Conservation (phyloP, 2,329 filamentous ascomycete genomes). For the Aspergillus calidoustus region DNA sequence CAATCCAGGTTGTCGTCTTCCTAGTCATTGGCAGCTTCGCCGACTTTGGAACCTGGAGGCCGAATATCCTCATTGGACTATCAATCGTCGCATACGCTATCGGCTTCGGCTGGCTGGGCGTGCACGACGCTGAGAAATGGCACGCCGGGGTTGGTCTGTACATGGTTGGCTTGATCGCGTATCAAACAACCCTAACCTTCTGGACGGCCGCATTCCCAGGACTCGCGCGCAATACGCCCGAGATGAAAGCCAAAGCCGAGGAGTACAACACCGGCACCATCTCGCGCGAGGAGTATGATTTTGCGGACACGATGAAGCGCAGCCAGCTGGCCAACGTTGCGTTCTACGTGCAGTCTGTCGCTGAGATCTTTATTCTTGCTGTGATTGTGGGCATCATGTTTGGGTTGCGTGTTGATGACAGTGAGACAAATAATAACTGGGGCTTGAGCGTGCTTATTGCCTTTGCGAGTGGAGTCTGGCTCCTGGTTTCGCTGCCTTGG, state of each 20-base stretch:
- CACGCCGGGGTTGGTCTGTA: constrained; percentile 64
- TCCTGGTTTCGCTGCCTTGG: constrained; percentile 68
- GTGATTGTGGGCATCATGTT: constrained; percentile 69
- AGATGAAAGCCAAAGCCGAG: constrained; percentile 56
- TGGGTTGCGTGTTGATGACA: constrained; percentile 63
- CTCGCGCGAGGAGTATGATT: constrained; percentile 63
- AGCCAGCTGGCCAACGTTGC: constrained; percentile 67
- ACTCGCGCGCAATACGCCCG: constrained; percentile 58
- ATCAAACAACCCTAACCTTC: constrained; percentile 70
- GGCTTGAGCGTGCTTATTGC: constrained; percentile 68
- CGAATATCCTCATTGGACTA: constrained; percentile 65
- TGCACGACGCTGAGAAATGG: constrained; percentile 66
- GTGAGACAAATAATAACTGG: constrained; percentile 67
- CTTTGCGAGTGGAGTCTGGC: constrained; percentile 67
- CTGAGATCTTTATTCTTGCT: constrained; percentile 66
- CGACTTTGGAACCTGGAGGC: constrained; percentile 69
- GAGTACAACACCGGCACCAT: constrained; percentile 59
- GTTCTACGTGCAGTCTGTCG: constrained; percentile 67
- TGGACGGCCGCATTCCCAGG: constrained; percentile 70
- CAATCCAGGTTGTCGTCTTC: constrained; percentile 63
- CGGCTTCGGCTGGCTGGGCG: constrained; percentile 70
- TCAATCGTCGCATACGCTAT: constrained; percentile 66
- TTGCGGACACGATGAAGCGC: constrained; percentile 64
- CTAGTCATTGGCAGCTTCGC: constrained; percentile 53
- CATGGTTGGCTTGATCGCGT: constrained; percentile 68